Base-by-base conservation (phyloP, 2,329 filamentous ascomycete species). In the Colletotrichum musicola region DNA sequence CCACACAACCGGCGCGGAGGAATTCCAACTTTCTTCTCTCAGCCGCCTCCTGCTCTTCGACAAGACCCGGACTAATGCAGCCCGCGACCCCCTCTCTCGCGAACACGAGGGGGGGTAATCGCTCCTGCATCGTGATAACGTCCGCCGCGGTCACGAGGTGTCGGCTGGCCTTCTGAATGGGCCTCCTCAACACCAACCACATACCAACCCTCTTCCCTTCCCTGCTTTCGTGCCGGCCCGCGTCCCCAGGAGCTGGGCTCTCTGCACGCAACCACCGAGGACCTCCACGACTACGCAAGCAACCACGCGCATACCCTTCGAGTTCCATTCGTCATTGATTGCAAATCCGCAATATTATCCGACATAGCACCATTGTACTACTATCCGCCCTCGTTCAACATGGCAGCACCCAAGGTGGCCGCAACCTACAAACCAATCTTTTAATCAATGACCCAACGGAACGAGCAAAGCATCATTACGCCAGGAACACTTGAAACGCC, bases 381-480 rank as follows among this genome's bases (percentile, higher is more conserved):
- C 4, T 56, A 57, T 40, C 53, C 18, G 1, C 56, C 47, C 47
- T 42, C 53, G 25, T 64, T 64, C 62, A 54, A 54, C 30, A 18
- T 22, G 30, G 16, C 25, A 14, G 22, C 56, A 42, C 50, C 16
- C 38, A 6, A 9, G 25, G 14, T 14, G 46, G 55, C 50, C 50
- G 46, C 60, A 55, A 35, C 25, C 16, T 18, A 18, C 10, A 42
- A 56, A 53, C 61, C n/a, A 51, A 51, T 44, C 44, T 63, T 68
- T 66, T 66, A 69, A 69, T 69, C 66, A 51, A 69, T 66, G 66
- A 69, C 66, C 54, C 10, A 42, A 14, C 13, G 54, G 54, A 64
- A 68, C 64, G 64, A 68, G 64, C 64, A 58, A 68, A 59, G 40
- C 64, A 68, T 68, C 60, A 68, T 59, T 54, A 68, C 40, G 64